Conservation (phyloP, 2,329 filamentous ascomycete species). For the Ophiostoma sp. region DNA sequence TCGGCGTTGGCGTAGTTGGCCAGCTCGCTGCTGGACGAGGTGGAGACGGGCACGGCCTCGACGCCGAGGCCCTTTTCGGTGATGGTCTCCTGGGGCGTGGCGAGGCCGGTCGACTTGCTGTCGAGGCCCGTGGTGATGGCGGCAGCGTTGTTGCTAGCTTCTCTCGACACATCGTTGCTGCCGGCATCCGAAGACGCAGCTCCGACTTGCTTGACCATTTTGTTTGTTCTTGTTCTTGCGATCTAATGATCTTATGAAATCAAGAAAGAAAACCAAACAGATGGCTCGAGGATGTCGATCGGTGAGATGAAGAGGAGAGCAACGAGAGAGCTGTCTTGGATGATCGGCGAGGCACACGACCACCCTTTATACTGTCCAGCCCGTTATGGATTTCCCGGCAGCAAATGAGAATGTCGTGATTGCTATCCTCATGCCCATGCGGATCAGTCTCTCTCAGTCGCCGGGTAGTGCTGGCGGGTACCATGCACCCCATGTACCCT, state of each 20-base stretch:
- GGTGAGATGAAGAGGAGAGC: neutral
- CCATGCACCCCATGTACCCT: neutral
- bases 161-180: conserved; percentile 6
- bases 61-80: conserved; percentile 7
- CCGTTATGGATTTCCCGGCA: neutral
- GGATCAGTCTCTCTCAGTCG: too few relatives aligned
- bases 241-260: too few relatives aligned
- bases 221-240: neutral
- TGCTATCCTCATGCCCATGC: neutral
- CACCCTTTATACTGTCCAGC: neutral
- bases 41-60: neutral
- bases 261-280: neutral
- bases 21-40: neutral
- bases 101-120: neutral
- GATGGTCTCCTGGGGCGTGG: neutral
- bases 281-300: neutral
- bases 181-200: neutral
- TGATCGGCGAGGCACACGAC: neutral
- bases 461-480: neutral
- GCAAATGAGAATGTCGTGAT: conserved; percentile 9
- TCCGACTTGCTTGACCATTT: conserved; percentile 10
- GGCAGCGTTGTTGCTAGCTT: neutral
- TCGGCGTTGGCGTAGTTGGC: conserved; percentile 33
- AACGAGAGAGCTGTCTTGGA: neutral
- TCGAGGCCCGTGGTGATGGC: neutral